Percentiles rank a stretch among this genome's conserved stretches.
phyloP scores from a whole-genome alignment of 495 filamentous ascomycete species.

The Penicillium bialowiezense region DNA sequence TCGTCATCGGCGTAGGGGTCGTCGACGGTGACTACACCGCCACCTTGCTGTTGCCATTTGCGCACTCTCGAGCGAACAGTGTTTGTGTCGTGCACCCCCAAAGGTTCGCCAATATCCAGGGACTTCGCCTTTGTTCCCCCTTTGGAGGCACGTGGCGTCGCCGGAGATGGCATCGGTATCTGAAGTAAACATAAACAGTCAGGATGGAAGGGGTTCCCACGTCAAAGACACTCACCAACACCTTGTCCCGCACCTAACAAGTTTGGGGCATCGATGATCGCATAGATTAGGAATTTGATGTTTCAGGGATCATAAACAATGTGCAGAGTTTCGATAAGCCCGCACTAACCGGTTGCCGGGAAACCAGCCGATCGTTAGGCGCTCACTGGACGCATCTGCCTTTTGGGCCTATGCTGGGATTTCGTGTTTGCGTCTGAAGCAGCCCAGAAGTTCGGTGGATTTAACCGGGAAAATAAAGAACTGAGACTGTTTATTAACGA shows the following conservation, averaged over 20 bases:
- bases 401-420: too few species aligned
- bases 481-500: too few species aligned
- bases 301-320: slow-evolving; percentile 11
- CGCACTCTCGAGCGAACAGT: slow-evolving; percentile 69
- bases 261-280: slow-evolving; percentile 3
- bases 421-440: too few species aligned
- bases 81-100: slow-evolving; percentile 54
- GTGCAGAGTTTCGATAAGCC: slow-evolving; percentile 8
- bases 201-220: slow-evolving; percentile 11
- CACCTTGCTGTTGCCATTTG: slow-evolving; percentile 70
- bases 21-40: slow-evolving; percentile 53
- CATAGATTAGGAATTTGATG: background rate
- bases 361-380: slow-evolving; percentile 5
- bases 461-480: too few species aligned
- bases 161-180: slow-evolving; percentile 45
- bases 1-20: slow-evolving; percentile 41
- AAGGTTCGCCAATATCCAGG: slow-evolving; percentile 50
- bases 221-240: slow-evolving; percentile 7
- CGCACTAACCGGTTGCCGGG: slow-evolving; percentile 12
- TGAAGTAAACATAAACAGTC: slow-evolving; percentile 10
- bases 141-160: slow-evolving; percentile 42
- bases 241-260: slow-evolving; percentile 2
- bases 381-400: too few species aligned
- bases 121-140: slow-evolving; percentile 37
- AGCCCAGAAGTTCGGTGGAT: too few species aligned